Conservation (phyloP, 352 stramenopile genomes). For the Globisporangium megalacanthum region DNA sequence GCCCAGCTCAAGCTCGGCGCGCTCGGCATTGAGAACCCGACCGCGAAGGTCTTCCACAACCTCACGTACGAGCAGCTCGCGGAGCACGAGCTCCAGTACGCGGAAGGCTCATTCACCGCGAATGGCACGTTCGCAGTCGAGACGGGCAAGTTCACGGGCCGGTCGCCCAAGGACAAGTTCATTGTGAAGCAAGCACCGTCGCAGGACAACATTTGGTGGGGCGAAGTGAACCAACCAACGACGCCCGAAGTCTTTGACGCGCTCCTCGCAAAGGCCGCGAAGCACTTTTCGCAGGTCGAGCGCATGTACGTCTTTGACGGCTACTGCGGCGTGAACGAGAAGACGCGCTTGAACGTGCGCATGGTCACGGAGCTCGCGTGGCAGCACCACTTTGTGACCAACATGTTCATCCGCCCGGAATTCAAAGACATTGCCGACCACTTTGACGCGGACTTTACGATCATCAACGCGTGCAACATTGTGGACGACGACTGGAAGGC, state of each 20-base stretch:
- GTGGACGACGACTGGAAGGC: slow-evolving; percentile 93
- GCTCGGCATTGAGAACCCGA: no score
- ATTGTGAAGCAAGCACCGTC: slow-evolving; percentile 92
- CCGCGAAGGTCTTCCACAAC: no score
- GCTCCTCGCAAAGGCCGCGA: slow-evolving; percentile 91
- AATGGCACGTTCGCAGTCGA: slow-evolving; percentile 89
- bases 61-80: no score
- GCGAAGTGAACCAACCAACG: slow-evolving; percentile 94
- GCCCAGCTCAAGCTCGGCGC: no score
- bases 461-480: slow-evolving; percentile 96
- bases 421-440: slow-evolving; percentile 83
- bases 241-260: slow-evolving; percentile 93
- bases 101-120: no score
- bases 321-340: slow-evolving; percentile 91
- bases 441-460: slow-evolving; percentile 97
- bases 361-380: slow-evolving; percentile 98
- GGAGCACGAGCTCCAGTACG: no score
- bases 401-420: slow-evolving; percentile 93
- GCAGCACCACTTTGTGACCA: slow-evolving; percentile 98
- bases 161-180: slow-evolving; percentile 98
- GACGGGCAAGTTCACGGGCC: slow-evolving; percentile 98
- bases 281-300: slow-evolving; percentile 90
- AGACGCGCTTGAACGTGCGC: slow-evolving; percentile 93
- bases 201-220: slow-evolving; percentile 96
- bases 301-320: slow-evolving; percentile 96